Evolutionary conservation across 2,329 filamentous ascomycete genomes (phyloP).

Genomic region (Myriangium duriaei): DNA sequence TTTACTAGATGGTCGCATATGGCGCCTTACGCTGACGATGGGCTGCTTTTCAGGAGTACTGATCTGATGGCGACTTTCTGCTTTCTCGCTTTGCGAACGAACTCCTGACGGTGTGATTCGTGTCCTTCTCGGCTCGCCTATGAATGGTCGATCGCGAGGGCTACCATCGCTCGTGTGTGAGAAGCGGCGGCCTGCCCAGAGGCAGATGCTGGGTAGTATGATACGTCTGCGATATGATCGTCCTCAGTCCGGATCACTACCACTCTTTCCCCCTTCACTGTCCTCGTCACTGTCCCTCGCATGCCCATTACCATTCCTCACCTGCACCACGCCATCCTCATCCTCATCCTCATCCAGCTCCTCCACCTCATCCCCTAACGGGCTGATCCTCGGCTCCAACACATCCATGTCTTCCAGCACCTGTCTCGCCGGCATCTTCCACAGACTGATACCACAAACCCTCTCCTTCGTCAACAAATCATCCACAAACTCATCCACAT

Average conservation of each 20-base stretch:
- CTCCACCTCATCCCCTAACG: slow-evolving; percentile 64
- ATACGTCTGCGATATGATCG: too few relatives aligned
- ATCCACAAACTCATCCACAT: slow-evolving; percentile 86
- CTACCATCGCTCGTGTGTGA: too few relatives aligned
- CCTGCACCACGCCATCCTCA: slow-evolving; percentile 14
- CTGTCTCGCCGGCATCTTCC: slow-evolving; percentile 75
- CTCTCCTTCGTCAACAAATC: slow-evolving; percentile 79
- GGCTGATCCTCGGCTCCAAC: slow-evolving; percentile 73
- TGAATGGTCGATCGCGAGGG: too few relatives aligned
- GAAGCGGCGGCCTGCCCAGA: too few relatives aligned
- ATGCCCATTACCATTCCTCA: slow-evolving; percentile 4
- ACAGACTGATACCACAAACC: slow-evolving; percentile 81
- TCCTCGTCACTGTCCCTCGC: background rate
- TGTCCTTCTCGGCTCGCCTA: too few relatives aligned
- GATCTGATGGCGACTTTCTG: too few relatives aligned
- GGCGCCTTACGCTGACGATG: too few relatives aligned
- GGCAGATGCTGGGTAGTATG: too few relatives aligned
- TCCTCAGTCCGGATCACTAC: slow-evolving; percentile 1
- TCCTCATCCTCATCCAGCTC: slow-evolving; percentile 53
- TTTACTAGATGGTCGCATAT: too few relatives aligned
- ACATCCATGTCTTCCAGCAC: slow-evolving; percentile 80
- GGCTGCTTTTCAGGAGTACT: too few relatives aligned
- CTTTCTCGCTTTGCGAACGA: too few relatives aligned
- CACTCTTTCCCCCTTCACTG: background rate
- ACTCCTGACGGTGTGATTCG: too few relatives aligned